phyloP scores from a whole-genome alignment of 805 yeast species.

The Metschnikowia proteae region DNA sequence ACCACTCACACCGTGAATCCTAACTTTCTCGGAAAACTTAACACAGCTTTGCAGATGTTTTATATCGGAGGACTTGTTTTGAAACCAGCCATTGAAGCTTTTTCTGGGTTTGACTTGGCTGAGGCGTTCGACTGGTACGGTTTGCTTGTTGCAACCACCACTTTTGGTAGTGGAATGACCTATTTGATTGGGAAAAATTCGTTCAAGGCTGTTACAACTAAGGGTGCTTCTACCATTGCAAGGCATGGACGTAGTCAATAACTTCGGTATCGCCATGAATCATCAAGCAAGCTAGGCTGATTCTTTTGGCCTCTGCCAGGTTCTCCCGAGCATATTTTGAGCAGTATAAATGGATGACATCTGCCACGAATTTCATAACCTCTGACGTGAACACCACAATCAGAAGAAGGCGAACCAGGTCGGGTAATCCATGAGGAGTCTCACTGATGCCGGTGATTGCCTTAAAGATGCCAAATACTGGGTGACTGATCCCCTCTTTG shows the following conservation, averaged over 20 bases:
- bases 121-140: slow-evolving; percentile 25
- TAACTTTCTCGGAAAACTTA: slow-evolving; percentile 76
- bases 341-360: slow-evolving; percentile 13
- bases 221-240: slow-evolving; percentile 7
- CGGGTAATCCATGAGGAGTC: slow-evolving; percentile 2
- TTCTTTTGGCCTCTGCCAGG: background rate
- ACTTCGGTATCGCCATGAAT: slow-evolving; percentile 11
- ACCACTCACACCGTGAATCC: slow-evolving; percentile 89
- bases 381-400: slow-evolving; percentile 7
- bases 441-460: slow-evolving; percentile 6
- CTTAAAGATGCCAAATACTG: slow-evolving; percentile 5
- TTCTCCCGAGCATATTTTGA: slow-evolving; percentile 5
- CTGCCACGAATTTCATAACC: slow-evolving; percentile 10
- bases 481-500: slow-evolving; percentile 4
- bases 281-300: slow-evolving; percentile 11
- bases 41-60: slow-evolving; percentile 90
- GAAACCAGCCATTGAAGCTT: slow-evolving; percentile 29
- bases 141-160: slow-evolving; percentile 48
- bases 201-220: slow-evolving; percentile 37
- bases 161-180: slow-evolving; percentile 72
- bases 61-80: slow-evolving; percentile 58
- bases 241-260: slow-evolving; percentile 8
- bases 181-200: slow-evolving; percentile 71
- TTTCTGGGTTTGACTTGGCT: slow-evolving; percentile 12
- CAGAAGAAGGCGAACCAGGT: background rate